Evolutionary conservation across 169 alveolate species (phyloP), one percentile per base, ranked within the genome.

Genomic region (Babesia caballi): DNA sequence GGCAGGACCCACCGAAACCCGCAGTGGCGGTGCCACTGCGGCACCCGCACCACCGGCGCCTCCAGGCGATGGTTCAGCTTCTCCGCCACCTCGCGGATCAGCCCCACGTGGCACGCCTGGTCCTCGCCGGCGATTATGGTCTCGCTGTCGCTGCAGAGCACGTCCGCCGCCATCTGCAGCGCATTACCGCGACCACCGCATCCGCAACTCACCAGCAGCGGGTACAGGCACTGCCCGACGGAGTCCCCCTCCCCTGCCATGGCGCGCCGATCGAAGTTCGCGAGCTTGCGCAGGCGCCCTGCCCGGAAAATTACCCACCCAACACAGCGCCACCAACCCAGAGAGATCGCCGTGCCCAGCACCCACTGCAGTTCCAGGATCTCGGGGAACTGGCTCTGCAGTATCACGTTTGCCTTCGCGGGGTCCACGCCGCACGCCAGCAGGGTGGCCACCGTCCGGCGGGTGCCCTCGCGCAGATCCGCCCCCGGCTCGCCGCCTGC

Each of bases 351-450:
- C 2, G 83, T 53, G 46, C 69, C 67, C 3, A 80, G 41, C 2
- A 80, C 58, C 88, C 88, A 80, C 33, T 80, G 17, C 57, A 80
- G 35, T 30, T 80, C 77, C 66, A 80, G 49, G 7, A 80, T 80
- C 25, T 56, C 54, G 0, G 88, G 83, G 23, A 80, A 46, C 19
- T 80, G 69, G 80, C 83, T 69, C 63, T 80, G 88, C 8, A 67
- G 40, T 17, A 80, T 44, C 8, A 67, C 51, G 28, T 21, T 59
- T 41, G 78, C 32, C 59, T 28, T 60, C 47, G n/a, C 32, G 4
- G 82, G 82, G 38, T 80, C 76, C 27, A 80, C 30, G 5, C 88
- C 88, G 35, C 80, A 80, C 21, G 88, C 83, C 68, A 80, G 46
- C 27, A 52, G 25, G n/a, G 69, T 56, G 32, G 83, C 82, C 21